Percentiles rank a stretch among this genome's conserved stretches.
These are phyloP conservation scores for Alternaria viburni DNA, from an alignment of 2,329 filamentous ascomycete species.

Conservation along the genomic window DNA sequence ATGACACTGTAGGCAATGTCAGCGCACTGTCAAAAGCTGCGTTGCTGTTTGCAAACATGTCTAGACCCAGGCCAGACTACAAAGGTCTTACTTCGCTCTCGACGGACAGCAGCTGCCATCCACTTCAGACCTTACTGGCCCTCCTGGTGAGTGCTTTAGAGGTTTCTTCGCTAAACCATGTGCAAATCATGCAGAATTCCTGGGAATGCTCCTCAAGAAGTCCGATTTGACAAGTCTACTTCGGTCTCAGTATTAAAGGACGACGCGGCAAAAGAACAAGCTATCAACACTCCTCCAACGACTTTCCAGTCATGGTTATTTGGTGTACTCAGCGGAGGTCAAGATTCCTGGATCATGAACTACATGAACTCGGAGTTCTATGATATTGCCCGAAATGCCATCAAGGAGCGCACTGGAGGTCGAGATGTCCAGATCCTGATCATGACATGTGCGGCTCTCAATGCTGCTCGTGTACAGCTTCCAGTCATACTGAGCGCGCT, in stretches of 20 bases:
- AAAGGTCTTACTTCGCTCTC: neutral
- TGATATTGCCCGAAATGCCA: neutral
- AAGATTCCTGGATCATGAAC: slow-evolving; percentile 2
- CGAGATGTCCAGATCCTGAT: slow-evolving; percentile 3
- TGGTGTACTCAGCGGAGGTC: slow-evolving; percentile 1
- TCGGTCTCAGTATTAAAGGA: neutral
- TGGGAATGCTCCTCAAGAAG: neutral
- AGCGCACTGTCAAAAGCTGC: neutral
- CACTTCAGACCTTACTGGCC: neutral
- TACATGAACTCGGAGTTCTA: slow-evolving; percentile 6
- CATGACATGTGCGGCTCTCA: slow-evolving; percentile 1
- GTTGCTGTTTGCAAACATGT: neutral
- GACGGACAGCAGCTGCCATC: neutral
- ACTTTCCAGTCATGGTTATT: slow-evolving; percentile 10
- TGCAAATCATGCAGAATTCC: neutral
- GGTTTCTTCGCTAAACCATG: neutral
- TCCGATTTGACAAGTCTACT: neutral
- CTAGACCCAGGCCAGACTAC: neutral
- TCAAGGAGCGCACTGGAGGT: neutral
- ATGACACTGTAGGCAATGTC: neutral
- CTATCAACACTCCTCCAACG: neutral
- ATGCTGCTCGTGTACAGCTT: slow-evolving; percentile 1
- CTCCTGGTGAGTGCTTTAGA: neutral
- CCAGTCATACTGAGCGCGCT: neutral
- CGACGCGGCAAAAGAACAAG: neutral